Base-by-base conservation (phyloP, 768 basidiomycete genomes). In the Pisolithus albus region DNA sequence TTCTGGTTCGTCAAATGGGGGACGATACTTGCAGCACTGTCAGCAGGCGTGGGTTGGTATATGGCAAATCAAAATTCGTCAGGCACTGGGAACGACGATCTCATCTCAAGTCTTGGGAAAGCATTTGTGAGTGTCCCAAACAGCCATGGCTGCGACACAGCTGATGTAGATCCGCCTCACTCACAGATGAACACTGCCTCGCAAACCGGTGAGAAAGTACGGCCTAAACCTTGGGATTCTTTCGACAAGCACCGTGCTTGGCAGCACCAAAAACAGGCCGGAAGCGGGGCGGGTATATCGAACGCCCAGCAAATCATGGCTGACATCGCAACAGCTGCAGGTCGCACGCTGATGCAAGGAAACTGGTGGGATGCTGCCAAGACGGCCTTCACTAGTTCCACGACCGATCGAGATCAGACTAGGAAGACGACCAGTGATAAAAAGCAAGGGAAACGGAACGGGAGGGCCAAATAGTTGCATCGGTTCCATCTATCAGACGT, bases 1-100 rank as follows among this genome's bases (percentile, higher is more conserved):
- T 65, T 88, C 56, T 88, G 79, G 75, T 76, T 88, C 59, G 63
- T 86, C 59, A 92, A 92, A 68, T 92, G 88, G 88, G 84, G 83
- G 21, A 68, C 73, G 10, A 68, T 92, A 44, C 53, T 88, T 8
- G 77, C 73, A 11, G 66, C 73, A 2, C 59, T 84, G 7, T 74
- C 77, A n/a, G 82, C 76, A 6, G 74, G 72, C 7, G 63, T 69
- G 15, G 82, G 80, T 9, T 88, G 79, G 77, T 67, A 79, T 45
- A 65, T 79, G 64, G 75, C 72, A 9, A 70, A 67, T 50, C 71
- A 65, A 38, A 61, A 72, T 11, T 58, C 55, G 23, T 65, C 61
- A 32, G 53, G 52, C 46, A 72, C 72, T 30, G 36, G 10, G 30
- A 30, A 10, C 10, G 30, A 30, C 30, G 10, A 30, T 30, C 26